Evolutionary conservation across 176 grass and related monocot genomes (phyloP).

Genomic region (Oryza punctata): DNA sequence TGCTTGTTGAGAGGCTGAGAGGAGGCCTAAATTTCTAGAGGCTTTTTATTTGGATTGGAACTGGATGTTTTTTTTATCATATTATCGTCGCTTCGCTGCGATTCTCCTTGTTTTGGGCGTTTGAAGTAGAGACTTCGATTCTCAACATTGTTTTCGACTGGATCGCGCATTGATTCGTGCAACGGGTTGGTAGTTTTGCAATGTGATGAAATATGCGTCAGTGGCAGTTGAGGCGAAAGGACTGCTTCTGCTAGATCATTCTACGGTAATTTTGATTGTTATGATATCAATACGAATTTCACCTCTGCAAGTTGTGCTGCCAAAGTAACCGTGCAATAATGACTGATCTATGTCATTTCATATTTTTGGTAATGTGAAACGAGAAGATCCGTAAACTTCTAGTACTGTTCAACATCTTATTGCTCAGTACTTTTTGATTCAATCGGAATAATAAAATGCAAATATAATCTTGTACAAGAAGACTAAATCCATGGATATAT

Average conservation of each 20-base stretch:
- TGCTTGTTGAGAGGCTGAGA: background rate
- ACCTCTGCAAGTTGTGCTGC: background rate
- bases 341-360: background rate
- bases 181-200: background rate
- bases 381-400: slow-evolving; percentile 40
- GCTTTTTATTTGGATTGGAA: background rate
- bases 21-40: background rate
- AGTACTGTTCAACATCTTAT: slow-evolving; percentile 15
- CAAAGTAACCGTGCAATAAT: background rate
- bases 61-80: too few species aligned
- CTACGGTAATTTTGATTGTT: slow-evolving; percentile 1
- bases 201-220: slow-evolving; percentile 26
- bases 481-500: background rate
- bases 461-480: background rate
- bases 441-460: background rate
- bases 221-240: slow-evolving; percentile 19
- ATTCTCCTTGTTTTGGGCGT: background rate
- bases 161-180: slow-evolving; percentile 17
- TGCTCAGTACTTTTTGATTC: background rate
- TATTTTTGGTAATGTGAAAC: background rate
- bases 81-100: background rate
- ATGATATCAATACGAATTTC: slow-evolving; percentile 33
- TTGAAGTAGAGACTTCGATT: background rate
- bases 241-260: slow-evolving; percentile 22
- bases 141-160: background rate